Conservation (phyloP, 495 filamentous ascomycete genomes). For the Aspergillus nidulans region DNA sequence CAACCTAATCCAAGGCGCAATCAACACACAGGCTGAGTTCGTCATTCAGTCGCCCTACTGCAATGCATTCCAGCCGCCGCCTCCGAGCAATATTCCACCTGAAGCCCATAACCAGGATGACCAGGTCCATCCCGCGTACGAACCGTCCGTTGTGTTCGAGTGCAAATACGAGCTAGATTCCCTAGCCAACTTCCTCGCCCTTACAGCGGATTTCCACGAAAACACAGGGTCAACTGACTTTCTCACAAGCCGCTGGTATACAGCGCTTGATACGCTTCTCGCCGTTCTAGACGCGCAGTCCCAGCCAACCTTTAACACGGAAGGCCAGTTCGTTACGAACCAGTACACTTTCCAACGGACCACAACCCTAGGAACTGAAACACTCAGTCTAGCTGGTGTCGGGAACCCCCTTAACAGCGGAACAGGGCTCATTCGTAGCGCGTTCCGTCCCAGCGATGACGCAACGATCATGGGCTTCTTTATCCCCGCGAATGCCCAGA, state of each 20-base stretch:
- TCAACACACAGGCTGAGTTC: constrained; percentile 93
- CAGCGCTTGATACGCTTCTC: constrained; percentile 70
- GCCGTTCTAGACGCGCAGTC: constrained; percentile 72
- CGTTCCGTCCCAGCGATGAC: constrained; percentile 96
- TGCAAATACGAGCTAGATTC: constrained; percentile 99
- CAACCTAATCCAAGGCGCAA: constrained; percentile 83
- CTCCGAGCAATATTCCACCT: constrained; percentile 66
- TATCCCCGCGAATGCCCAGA: constrained; percentile 94
- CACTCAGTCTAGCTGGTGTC: constrained; percentile 71
- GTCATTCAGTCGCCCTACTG: constrained; percentile 95
- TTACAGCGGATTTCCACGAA: constrained; percentile 81
- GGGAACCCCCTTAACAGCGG: constrained; percentile 86
- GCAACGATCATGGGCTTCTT: constrained; percentile 95
- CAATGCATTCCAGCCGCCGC: constrained; percentile 95
- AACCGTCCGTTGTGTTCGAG: constrained; percentile 82
- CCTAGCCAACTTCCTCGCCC: constrained; percentile 81
- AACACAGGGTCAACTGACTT: constrained; percentile 74
- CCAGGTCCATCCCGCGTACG: constrained; percentile 78
- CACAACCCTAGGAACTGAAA: constrained; percentile 85
- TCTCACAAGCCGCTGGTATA: constrained; percentile 73
- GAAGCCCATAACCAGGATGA: constrained; percentile 75
- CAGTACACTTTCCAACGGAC: constrained; percentile 80
- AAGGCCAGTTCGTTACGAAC: constrained; percentile 61
- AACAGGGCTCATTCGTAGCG: constrained; percentile 83
- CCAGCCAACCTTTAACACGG: constrained; percentile 68